Percentiles rank a stretch among this genome's conserved stretches.
Conservation (phyloP, 441 rosid genomes). For the Cnidoscolus chayamansa region DNA sequence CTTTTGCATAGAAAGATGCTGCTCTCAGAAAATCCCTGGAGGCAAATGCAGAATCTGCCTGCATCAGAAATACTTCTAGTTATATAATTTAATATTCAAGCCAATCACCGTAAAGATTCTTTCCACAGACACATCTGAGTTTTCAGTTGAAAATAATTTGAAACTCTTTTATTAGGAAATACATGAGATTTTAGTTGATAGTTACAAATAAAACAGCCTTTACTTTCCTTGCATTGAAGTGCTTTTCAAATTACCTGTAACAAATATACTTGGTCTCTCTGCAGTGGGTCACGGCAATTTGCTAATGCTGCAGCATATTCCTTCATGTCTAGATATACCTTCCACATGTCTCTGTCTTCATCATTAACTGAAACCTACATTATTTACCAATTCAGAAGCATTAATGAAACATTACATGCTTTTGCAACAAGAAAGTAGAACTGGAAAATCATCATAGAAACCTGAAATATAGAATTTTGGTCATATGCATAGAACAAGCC, state of each 20-base stretch:
- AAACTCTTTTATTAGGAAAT: constrained; percentile 3
- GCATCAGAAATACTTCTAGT: constrained; percentile 40
- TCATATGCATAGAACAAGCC: constrained; percentile 97
- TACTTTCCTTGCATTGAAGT: constrained; percentile 8
- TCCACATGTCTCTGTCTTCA: constrained; percentile 99
- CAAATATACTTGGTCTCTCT: constrained; percentile 95
- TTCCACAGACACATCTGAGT: constrained; percentile 16
- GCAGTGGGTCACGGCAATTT: constrained; percentile 83
- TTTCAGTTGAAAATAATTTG: constrained; percentile 15
- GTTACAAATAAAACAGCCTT: constrained; percentile 13
- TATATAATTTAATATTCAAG: constrained; percentile 21
- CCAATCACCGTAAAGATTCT: constrained; percentile 18
- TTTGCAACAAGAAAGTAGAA: constrained; percentile 14
- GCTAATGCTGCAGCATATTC: constrained; percentile 95
- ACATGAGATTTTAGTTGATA: constrained; percentile 5
- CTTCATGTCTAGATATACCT: constrained; percentile 92
- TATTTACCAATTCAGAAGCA: constrained; percentile 25
- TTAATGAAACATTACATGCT: constrained; percentile 19
- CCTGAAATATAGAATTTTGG: constrained; percentile 96
- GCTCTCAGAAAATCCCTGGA: constrained; percentile 87
- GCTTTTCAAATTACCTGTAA: constrained; percentile 66
- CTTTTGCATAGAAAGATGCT: constrained; percentile 96
- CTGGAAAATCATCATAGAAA: constrained; percentile 29
- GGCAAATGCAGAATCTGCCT: constrained; percentile 94
- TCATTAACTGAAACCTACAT: constrained; percentile 90